These are phyloP conservation scores for Xeromyces bisporus DNA, from an alignment of 495 filamentous ascomycete genomes.

Conservation along the genomic window DNA sequence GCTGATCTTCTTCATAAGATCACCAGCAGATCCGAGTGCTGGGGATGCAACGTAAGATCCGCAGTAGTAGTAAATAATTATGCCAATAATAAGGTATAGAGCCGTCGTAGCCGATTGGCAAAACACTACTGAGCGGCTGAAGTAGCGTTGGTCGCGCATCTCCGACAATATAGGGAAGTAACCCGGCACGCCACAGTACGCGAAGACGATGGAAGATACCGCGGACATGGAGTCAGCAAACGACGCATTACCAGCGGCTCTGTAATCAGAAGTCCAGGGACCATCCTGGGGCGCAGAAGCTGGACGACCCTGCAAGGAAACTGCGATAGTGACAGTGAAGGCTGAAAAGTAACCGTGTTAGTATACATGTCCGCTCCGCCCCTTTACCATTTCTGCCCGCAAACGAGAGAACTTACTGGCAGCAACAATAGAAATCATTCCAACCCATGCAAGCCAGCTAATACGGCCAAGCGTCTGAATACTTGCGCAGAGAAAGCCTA, in stretches of 20 bases:
- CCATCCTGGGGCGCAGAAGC: conserved; percentile 16
- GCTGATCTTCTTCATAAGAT: conserved; percentile 44
- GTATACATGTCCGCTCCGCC: too few relatives aligned
- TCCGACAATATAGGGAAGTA: conserved; percentile 61
- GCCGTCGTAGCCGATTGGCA: conserved; percentile 30
- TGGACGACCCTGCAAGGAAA: conserved; percentile 34
- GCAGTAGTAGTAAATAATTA: conserved; percentile 52
- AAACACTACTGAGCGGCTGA: conserved; percentile 36
- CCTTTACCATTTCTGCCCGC: not conserved
- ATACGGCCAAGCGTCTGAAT: conserved; percentile 25
- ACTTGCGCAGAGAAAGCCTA: conserved; percentile 16
- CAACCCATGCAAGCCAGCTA: conserved; percentile 23
- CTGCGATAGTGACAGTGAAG: conserved; percentile 51
- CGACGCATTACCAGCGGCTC: conserved; percentile 11
- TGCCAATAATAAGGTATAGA: conserved; percentile 48
- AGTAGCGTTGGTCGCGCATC: conserved; percentile 50
- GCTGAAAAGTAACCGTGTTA: conserved; percentile 32
- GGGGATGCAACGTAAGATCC: conserved; percentile 51
- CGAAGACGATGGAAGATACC: conserved; percentile 54
- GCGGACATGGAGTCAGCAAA: conserved; percentile 34
- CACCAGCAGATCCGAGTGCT: conserved; percentile 48
- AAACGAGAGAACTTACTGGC: conserved; percentile 24
- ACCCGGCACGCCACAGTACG: conserved; percentile 41
- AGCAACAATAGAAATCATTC: conserved; percentile 19
- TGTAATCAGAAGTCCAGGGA: conserved; percentile 17